phyloP scores from a whole-genome alignment of 345 rosid species.

The Eucalyptus cloeziana region DNA sequence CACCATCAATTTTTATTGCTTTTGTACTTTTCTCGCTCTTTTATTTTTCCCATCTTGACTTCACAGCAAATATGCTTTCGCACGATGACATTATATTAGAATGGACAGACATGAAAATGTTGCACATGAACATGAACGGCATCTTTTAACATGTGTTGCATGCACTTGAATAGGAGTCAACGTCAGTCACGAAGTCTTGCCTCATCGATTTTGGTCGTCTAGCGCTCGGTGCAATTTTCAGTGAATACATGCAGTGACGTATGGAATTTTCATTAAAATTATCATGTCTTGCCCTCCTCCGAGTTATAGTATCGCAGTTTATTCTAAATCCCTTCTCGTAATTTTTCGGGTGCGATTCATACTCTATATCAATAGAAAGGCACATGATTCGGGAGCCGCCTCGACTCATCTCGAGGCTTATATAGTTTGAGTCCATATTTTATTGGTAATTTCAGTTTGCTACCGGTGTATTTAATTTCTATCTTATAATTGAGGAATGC shows the following conservation, averaged over 20 bases:
- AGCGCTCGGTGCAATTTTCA: neutral
- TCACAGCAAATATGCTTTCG: neutral
- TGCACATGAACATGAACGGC: neutral
- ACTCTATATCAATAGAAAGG: too few relatives aligned
- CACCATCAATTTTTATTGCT: neutral
- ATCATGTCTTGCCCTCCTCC: neutral
- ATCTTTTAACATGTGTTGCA: neutral
- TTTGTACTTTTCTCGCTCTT: too few relatives aligned
- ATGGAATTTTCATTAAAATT: neutral
- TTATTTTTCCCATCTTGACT: neutral
- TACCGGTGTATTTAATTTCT: too few relatives aligned
- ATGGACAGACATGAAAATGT: neutral
- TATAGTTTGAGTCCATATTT: neutral
- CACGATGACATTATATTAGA: neutral
- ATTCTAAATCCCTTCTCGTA: fast-evolving
- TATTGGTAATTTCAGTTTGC: too few relatives aligned
- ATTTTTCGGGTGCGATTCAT: too few relatives aligned
- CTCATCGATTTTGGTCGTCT: neutral
- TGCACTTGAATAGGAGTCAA: neutral
- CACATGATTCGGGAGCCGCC: fast-evolving
- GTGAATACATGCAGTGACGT: neutral
- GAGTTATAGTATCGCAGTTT: neutral
- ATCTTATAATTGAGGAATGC: neutral
- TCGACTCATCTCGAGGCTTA: fast-evolving
- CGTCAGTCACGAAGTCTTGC: neutral